These are phyloP conservation scores for Cenchrus purpureus DNA, from an alignment of 176 grass and related monocot species.

Conservation along the genomic window DNA sequence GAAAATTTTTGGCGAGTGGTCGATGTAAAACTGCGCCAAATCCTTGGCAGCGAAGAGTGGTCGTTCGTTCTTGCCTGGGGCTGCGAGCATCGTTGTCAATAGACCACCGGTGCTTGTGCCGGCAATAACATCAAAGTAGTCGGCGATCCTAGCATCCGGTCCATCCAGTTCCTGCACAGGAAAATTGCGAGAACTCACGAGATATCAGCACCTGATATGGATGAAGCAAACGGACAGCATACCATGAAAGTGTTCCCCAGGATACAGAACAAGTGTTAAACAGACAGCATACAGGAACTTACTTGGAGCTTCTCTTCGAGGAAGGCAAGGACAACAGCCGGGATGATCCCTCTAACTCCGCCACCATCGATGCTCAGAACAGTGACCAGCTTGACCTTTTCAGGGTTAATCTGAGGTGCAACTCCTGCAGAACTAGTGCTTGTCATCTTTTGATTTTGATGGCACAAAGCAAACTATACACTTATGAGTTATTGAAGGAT, in stretches of 20 bases:
- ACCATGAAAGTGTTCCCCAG: neutral
- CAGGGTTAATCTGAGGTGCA: neutral
- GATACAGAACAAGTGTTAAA: neutral
- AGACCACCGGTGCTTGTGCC: constrained; percentile 80
- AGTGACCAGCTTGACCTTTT: constrained; percentile 56
- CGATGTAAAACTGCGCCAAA: constrained; percentile 59
- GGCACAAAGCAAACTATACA: neutral
- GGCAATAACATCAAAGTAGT: constrained; percentile 77
- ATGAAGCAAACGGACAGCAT: neutral
- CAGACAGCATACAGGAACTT: neutral
- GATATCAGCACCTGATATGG: neutral
- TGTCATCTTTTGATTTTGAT: constrained; percentile 28
- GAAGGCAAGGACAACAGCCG: constrained; percentile 59
- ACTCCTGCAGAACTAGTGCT: constrained; percentile 28
- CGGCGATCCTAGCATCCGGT: constrained; percentile 54
- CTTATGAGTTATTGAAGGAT: neutral
- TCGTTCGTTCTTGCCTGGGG: constrained; percentile 45
- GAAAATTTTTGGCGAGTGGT: constrained; percentile 66
- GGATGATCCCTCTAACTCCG: constrained; percentile 73
- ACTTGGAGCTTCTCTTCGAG: constrained; percentile 74
- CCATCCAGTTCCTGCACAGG: constrained; percentile 61
- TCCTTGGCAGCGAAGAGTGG: constrained; percentile 65
- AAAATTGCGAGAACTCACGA: neutral
- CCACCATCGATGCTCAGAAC: constrained; percentile 86
- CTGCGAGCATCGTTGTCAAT: constrained; percentile 61